Evolutionary conservation across 1,139 yeast species (phyloP).

Genomic region (Suhomyces maxii): DNA sequence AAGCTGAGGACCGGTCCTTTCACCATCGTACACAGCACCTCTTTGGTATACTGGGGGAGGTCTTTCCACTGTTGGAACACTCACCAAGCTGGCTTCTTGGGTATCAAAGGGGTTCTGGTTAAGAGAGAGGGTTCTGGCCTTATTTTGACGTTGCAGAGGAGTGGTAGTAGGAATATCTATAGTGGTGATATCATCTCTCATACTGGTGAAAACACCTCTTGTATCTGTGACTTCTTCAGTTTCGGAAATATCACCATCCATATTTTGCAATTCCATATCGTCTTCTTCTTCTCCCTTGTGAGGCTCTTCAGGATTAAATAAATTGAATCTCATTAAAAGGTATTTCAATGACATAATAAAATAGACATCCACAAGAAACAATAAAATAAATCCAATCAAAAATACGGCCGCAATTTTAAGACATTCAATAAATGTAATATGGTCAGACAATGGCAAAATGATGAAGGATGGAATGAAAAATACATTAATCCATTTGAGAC

Average conservation of each 20-base stretch:
- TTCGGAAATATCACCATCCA: conserved; percentile 3
- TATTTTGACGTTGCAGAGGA: conserved; percentile 19
- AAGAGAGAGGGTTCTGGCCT: conserved; percentile 6
- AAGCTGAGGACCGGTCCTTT: not conserved
- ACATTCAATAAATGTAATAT: conserved; percentile 66
- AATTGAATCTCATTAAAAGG: conserved; percentile 21
- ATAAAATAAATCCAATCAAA: conserved; percentile 57
- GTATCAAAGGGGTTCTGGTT: conserved; percentile 7
- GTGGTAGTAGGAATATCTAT: conserved; percentile 23
- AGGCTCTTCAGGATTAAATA: conserved; percentile 15
- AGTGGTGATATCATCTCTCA: conserved; percentile 40
- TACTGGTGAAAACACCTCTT: conserved; percentile 23
- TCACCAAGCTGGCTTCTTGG: conserved; percentile 1
- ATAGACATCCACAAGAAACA: conserved; percentile 48
- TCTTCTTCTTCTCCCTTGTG: conserved; percentile 10
- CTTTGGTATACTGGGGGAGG: conserved; percentile 24
- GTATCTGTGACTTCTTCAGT: not conserved
- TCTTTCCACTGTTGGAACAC: conserved; percentile 11
- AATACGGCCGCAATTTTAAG: conserved; percentile 74
- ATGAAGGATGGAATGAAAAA: conserved; percentile 79
- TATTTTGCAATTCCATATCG: conserved; percentile 18
- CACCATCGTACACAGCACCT: not conserved
- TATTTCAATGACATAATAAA: conserved; percentile 34
- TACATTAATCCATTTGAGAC: conserved; percentile 74
- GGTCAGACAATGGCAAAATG: conserved; percentile 63